Percentiles rank a stretch among this genome's conserved stretches.
These are phyloP conservation scores for Elsinoe batatas DNA, from an alignment of 2,329 filamentous ascomycete genomes.

Conservation along the genomic window DNA sequence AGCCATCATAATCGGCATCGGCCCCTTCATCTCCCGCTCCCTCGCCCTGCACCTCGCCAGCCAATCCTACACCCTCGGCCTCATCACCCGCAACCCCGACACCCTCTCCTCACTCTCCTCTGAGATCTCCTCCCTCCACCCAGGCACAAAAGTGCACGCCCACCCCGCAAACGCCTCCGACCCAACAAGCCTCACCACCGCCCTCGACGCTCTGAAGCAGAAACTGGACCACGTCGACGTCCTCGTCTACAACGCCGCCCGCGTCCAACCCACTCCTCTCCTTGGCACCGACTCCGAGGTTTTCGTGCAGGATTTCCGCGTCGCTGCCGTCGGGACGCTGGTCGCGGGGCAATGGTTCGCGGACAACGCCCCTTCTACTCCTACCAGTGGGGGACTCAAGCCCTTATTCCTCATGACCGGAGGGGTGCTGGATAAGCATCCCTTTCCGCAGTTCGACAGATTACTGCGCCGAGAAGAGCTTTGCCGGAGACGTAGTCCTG, in stretches of 20 bases:
- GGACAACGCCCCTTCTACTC: not conserved
- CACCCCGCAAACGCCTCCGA: not conserved
- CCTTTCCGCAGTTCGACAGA: slow-evolving; percentile 23
- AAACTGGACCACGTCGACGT: not conserved
- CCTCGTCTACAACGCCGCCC: slow-evolving; percentile 10
- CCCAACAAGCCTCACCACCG: not conserved
- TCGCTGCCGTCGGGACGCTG: not conserved
- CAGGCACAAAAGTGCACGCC: not conserved
- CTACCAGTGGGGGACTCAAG: not conserved
- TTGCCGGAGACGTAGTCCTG: not conserved
- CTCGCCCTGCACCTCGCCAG: not conserved
- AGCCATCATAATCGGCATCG: slow-evolving; percentile 11
- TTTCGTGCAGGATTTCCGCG: not conserved
- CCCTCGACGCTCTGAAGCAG: not conserved
- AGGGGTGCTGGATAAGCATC: slow-evolving; percentile 2
- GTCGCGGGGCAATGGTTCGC: slow-evolving; percentile 11
- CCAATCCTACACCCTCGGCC: slow-evolving; percentile 1
- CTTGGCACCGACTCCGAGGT: not conserved
- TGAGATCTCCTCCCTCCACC: not conserved
- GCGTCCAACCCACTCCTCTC: not conserved
- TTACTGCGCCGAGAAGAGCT: slow-evolving; percentile 28
- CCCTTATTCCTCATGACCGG: slow-evolving; percentile 1
- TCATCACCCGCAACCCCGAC: not conserved
- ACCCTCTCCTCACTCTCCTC: not conserved
- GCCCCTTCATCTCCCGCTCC: slow-evolving; percentile 8